Evolutionary conservation across 2,329 filamentous ascomycete species (phyloP).

Genomic region (Colletotrichum caudatum): DNA sequence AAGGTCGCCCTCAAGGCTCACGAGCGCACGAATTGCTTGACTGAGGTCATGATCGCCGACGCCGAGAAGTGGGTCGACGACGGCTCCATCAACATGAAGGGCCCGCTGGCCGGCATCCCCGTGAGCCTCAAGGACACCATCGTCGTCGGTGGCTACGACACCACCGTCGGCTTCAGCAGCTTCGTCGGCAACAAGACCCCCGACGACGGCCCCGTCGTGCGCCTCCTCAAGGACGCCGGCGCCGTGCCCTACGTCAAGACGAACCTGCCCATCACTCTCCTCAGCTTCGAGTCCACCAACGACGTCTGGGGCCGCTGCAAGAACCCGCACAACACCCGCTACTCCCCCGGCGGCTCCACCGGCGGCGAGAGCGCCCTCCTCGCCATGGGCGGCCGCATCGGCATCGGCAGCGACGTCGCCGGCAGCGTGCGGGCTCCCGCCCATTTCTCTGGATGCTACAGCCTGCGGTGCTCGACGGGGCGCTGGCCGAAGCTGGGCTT

Average conservation of each 20-base stretch:
- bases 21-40: constrained; percentile 88
- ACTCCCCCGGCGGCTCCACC: constrained; percentile 90
- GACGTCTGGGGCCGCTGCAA: constrained; percentile 84
- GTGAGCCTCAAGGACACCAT: constrained; percentile 87
- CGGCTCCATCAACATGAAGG: constrained; percentile 76
- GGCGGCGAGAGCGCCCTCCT: constrained; percentile 87
- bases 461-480: constrained; percentile 86
- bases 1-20: constrained; percentile 89
- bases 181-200: constrained; percentile 75
- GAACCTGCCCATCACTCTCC: constrained; percentile 85
- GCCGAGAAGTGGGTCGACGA: constrained; percentile 78
- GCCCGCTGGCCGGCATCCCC: constrained; percentile 87
- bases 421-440: constrained; percentile 89
- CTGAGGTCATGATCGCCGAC: constrained; percentile 84
- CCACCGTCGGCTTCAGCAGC: constrained; percentile 82
- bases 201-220: constrained; percentile 79
- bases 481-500: constrained; percentile 90
- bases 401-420: constrained; percentile 91
- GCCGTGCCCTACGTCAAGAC: constrained; percentile 95
- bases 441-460: constrained; percentile 91
- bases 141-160: constrained; percentile 85
- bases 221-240: constrained; percentile 85
- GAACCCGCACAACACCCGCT: constrained; percentile 86
- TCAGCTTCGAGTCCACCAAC: constrained; percentile 85
- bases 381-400: constrained; percentile 85